Evolutionary conservation across 2,329 filamentous ascomycete genomes (phyloP), one percentile per base, ranked within the genome.

Genomic region (Aspergillus sp.): DNA sequence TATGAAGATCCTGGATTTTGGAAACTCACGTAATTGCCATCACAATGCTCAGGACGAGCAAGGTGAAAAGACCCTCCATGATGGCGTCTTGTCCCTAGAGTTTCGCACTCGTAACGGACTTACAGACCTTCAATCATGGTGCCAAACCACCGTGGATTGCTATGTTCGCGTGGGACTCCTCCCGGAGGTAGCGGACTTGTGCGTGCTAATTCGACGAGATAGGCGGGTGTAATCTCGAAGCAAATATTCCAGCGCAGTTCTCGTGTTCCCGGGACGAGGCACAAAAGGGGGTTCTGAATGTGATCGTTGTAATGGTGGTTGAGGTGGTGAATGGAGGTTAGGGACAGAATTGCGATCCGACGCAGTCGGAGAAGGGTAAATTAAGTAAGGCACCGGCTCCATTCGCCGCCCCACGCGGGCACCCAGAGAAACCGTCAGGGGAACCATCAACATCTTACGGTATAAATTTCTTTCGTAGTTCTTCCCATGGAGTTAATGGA

Each of bases 31-130:
- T 81, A 62, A 77, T 68, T 51, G 78, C 81, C 82, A 85, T 85
- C 55, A 84, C 75, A 53, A 76, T 71, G 78, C 82, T 80, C 74
- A 85, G 63, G 33, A 75, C 71, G 70, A 85, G 77, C 74, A 85
- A 67, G 62, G 81, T 83, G 57, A 83, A 77, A 41, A 85, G 73
- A 59, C 82, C 82, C 68, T 82, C 80, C 78, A 81, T 74, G 51
- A 47, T 66, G 51, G 52, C 72, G 75, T 77, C 51, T 55, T 59
- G 43, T 55, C 53, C 48, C 50, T 51, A 54, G 53, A 58, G 49
- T 53, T 61, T 55, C 44, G 52, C 59, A 54, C 49, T 49, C 45
- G 49, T 45, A 46, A 51, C 48, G 42, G 47, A 52, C 49, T 59
- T 68, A 67, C 43, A 62, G 48, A 44, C 38, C 37, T 44, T 57